These are phyloP conservation scores for Diaporthe sp. DNA, from an alignment of 2,329 filamentous ascomycete genomes.

Conservation along the genomic window DNA sequence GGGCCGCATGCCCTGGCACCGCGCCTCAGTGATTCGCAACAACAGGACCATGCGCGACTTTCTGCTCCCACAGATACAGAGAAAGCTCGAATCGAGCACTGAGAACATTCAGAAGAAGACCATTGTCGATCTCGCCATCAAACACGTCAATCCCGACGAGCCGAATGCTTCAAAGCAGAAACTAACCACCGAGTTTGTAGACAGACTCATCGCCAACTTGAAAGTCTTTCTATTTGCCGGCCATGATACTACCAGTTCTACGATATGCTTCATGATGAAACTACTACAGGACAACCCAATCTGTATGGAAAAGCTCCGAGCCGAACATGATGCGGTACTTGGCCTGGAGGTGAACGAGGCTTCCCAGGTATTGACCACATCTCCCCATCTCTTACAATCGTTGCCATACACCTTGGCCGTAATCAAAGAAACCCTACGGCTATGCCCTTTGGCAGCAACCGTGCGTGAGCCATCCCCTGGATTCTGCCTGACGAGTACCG, in stretches of 20 bases:
- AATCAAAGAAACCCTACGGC: background rate
- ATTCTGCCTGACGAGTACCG: background rate
- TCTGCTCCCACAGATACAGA: background rate
- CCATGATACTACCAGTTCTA: background rate
- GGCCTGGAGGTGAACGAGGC: background rate
- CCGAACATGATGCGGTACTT: background rate
- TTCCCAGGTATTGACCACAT: background rate
- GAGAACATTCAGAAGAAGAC: background rate
- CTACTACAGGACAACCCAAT: background rate
- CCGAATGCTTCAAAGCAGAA: background rate
- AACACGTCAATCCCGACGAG: background rate
- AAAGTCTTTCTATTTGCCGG: background rate
- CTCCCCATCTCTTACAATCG: background rate
- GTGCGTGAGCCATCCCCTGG: background rate
- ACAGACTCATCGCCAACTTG: background rate
- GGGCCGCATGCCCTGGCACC: background rate
- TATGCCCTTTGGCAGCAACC: background rate
- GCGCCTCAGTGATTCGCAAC: background rate
- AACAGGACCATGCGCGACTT: background rate
- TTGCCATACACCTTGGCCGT: background rate
- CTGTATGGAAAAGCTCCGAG: background rate
- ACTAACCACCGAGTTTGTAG: background rate
- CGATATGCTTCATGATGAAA: background rate
- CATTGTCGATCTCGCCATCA: background rate
- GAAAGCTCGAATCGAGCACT: background rate